phyloP scores from a whole-genome alignment of 2,329 filamentous ascomycete species.

The Aureobasidium leucospermi region DNA sequence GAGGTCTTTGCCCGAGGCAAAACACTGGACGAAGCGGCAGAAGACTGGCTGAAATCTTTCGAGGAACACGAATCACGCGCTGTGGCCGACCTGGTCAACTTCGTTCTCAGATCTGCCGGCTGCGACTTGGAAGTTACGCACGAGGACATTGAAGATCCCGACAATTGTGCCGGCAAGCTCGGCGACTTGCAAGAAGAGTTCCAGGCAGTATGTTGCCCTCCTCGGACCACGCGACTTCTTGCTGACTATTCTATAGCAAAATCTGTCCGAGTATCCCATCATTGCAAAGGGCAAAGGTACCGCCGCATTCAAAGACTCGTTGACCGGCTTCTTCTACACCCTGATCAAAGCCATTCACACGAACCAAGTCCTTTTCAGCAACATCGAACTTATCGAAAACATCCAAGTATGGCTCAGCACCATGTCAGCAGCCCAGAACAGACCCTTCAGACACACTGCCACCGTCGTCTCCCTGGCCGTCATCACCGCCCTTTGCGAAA shows the following conservation, averaged over 20 bases:
- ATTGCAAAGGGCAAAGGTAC: slow-evolving; percentile 73
- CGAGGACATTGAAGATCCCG: slow-evolving; percentile 82
- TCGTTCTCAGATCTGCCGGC: slow-evolving; percentile 62
- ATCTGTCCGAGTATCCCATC: slow-evolving; percentile 85
- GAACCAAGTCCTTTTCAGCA: slow-evolving; percentile 72
- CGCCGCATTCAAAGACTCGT: slow-evolving; percentile 66
- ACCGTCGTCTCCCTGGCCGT: slow-evolving; percentile 78
- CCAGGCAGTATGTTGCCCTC: slow-evolving; percentile 54
- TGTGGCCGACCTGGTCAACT: slow-evolving; percentile 54
- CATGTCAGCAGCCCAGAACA: slow-evolving; percentile 79
- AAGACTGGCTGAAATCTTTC: slow-evolving; percentile 52
- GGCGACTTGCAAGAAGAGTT: slow-evolving; percentile 83
- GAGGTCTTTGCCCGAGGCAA: slow-evolving; percentile 53
- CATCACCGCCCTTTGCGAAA: slow-evolving; percentile 66
- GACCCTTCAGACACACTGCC: slow-evolving; percentile 89
- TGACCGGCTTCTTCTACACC: slow-evolving; percentile 71
- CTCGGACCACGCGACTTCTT: slow-evolving; percentile 12
- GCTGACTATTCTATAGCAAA: slow-evolving; percentile 42
- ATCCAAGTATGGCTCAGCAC: slow-evolving; percentile 82
- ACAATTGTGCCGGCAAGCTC: slow-evolving; percentile 72
- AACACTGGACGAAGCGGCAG: slow-evolving; percentile 48
- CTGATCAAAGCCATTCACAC: slow-evolving; percentile 73
- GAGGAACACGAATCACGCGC: slow-evolving; percentile 48
- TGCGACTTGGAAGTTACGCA: slow-evolving; percentile 71
- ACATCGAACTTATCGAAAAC: slow-evolving; percentile 74